Percentiles rank a stretch among this genome's conserved stretches.
Evolutionary conservation across 2,329 filamentous ascomycete genomes (phyloP).

Genomic region (Cylindrodendrum hubeiense): DNA sequence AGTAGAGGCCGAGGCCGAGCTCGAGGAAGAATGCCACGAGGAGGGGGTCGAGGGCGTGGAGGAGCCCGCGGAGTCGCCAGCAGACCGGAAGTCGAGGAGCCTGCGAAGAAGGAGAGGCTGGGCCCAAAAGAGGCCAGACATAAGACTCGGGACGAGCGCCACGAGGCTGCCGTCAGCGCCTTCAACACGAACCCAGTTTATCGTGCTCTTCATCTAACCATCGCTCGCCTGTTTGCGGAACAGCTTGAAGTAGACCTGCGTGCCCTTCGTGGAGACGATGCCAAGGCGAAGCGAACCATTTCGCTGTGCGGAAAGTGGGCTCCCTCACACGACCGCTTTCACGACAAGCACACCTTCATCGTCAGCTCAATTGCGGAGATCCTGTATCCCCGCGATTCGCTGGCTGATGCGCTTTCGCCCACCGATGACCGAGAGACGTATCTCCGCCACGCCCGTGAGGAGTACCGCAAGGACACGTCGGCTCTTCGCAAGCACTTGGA

Average conservation of each 20-base stretch:
- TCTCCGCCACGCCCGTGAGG: constrained; percentile 65
- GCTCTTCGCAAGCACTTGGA: constrained; percentile 65
- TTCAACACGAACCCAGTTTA: constrained; percentile 61
- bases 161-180: constrained; percentile 54
- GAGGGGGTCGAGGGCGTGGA: neutral
- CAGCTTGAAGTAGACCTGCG: constrained; percentile 63
- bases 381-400: constrained; percentile 54
- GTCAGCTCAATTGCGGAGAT: constrained; percentile 69
- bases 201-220: constrained; percentile 62
- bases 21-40: neutral
- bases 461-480: constrained; percentile 64
- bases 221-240: constrained; percentile 68
- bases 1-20: neutral
- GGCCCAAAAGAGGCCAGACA: constrained; percentile 42
- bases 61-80: neutral
- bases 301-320: constrained; percentile 73
- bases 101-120: neutral
- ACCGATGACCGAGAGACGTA: constrained; percentile 61
- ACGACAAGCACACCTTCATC: constrained; percentile 70
- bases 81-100: constrained; percentile 1
- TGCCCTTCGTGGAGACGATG: constrained; percentile 54
- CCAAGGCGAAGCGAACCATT: constrained; percentile 57
- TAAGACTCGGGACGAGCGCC: constrained; percentile 52
- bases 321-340: constrained; percentile 65
- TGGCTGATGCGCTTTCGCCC: constrained; percentile 47